phyloP scores from a whole-genome alignment of 768 basidiomycete genomes.

The Tremella fuciformis region DNA sequence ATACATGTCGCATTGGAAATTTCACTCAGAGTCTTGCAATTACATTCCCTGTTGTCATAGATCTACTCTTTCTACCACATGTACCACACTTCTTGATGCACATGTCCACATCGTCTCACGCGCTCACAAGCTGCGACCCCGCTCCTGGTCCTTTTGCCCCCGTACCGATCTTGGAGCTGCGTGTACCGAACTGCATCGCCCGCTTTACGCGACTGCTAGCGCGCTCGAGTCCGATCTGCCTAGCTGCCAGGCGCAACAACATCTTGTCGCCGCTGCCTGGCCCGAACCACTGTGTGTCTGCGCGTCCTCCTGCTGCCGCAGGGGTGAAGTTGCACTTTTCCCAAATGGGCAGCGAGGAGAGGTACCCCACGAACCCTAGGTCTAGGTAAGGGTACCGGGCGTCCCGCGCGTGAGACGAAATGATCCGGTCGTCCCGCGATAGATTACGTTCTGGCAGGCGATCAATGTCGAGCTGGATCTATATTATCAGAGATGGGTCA shows the following conservation, averaged over 20 bases:
- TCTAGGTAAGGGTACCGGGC: conserved; percentile 87
- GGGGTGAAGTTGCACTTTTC: conserved; percentile 74
- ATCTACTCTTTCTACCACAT: conserved; percentile 4
- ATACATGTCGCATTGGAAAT: background rate
- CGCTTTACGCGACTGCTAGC: conserved; percentile 78
- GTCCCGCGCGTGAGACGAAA: conserved; percentile 89
- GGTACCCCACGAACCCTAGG: conserved; percentile 69
- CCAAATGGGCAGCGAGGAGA: conserved; percentile 75
- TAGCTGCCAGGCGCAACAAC: conserved; percentile 69
- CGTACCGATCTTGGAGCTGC: conserved; percentile 45
- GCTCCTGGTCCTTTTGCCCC: conserved; percentile 1
- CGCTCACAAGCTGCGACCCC: background rate
- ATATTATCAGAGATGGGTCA: too few relatives aligned
- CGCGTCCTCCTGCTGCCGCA: conserved; percentile 49
- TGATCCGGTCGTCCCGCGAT: conserved; percentile 89
- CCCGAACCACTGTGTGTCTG: background rate
- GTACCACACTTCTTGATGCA: background rate
- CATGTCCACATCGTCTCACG: background rate
- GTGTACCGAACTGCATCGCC: conserved; percentile 90
- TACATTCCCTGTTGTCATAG: conserved; percentile 1
- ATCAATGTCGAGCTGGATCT: conserved; percentile 87
- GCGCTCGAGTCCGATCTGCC: conserved; percentile 69
- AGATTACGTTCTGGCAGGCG: conserved; percentile 85
- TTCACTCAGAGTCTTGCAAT: background rate
- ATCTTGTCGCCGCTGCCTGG: conserved; percentile 82